These are phyloP conservation scores for Talaromyces albobiverticillius DNA, from an alignment of 2,329 filamentous ascomycete species.

Conservation along the genomic window DNA sequence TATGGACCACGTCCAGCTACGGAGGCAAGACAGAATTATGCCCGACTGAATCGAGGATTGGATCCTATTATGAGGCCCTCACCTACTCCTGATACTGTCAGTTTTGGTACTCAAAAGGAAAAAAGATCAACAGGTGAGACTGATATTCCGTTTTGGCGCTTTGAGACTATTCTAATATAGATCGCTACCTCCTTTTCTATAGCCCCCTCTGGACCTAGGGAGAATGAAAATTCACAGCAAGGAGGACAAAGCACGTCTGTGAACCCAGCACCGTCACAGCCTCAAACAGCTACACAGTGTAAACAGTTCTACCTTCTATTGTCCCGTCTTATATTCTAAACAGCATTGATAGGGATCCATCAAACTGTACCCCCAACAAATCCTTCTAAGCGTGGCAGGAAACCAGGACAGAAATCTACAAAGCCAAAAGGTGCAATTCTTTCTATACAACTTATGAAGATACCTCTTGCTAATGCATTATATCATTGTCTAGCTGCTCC, in stretches of 20 bases:
- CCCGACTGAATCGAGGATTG: neutral
- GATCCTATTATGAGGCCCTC: neutral
- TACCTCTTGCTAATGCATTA: too few species aligned
- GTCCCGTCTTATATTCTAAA: neutral
- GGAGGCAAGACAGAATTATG: conserved; percentile 9
- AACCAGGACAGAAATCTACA: neutral
- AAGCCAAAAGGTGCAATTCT: neutral
- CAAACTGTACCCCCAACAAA: neutral
- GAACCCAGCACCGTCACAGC: neutral
- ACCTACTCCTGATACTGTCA: neutral
- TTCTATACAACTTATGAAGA: too few species aligned
- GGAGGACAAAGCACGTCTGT: neutral
- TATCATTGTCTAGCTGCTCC: too few species aligned
- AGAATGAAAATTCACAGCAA: neutral
- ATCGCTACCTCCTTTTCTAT: too few species aligned
- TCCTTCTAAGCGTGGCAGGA: neutral
- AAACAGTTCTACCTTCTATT: neutral
- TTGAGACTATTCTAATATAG: too few species aligned
- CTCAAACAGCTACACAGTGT: neutral
- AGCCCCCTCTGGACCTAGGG: neutral
- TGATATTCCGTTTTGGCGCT: too few species aligned
- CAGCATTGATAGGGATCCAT: neutral
- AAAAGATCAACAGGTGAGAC: too few species aligned
- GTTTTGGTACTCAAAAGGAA: neutral
- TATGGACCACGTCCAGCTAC: conserved; percentile 11